These are phyloP conservation scores for Kodamaea kakaduensis DNA, from an alignment of 805 yeast genomes.

Conservation along the genomic window DNA sequence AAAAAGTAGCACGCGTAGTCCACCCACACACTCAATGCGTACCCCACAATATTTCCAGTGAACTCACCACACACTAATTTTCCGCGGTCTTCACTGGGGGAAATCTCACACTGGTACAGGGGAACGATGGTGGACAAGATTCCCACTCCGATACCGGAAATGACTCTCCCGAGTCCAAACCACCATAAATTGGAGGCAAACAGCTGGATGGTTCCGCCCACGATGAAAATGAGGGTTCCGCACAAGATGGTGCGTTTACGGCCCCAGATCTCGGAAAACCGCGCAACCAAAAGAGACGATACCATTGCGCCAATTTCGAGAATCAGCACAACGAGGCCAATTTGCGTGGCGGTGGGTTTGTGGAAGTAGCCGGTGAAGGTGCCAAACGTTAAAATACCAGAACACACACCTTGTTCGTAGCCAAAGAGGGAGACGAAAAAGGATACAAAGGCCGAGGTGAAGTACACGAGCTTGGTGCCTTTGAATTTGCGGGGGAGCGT, in stretches of 20 bases:
- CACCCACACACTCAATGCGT: constrained; percentile 80
- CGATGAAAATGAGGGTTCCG: constrained; percentile 72
- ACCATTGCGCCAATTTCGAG: constrained; percentile 84
- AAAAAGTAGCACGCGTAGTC: constrained; percentile 72
- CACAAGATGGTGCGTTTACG: constrained; percentile 72
- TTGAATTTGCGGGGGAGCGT: constrained; percentile 31
- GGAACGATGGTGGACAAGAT: constrained; percentile 80
- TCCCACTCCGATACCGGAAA: constrained; percentile 87
- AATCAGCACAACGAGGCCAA: constrained; percentile 86
- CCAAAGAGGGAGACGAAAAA: constrained; percentile 40
- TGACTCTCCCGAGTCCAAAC: constrained; percentile 70
- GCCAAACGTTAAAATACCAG: constrained; percentile 74
- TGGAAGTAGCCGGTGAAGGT: constrained; percentile 67
- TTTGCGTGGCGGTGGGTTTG: constrained; percentile 66
- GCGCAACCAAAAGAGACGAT: constrained; percentile 74
- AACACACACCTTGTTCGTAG: constrained; percentile 74
- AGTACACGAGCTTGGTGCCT: constrained; percentile 38
- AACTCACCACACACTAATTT: constrained; percentile 82
- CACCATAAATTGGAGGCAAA: constrained; percentile 49
- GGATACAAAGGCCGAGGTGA: constrained; percentile 44
- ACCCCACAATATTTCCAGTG: constrained; percentile 81
- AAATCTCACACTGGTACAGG: constrained; percentile 81
- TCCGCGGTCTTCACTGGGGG: constrained; percentile 85
- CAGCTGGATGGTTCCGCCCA: constrained; percentile 77
- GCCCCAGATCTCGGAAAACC: constrained; percentile 74